Percentiles rank a stretch among this genome's conserved stretches.
phyloP scores from a whole-genome alignment of 2,329 filamentous ascomycete genomes.

The Cytospora chrysosperma region DNA sequence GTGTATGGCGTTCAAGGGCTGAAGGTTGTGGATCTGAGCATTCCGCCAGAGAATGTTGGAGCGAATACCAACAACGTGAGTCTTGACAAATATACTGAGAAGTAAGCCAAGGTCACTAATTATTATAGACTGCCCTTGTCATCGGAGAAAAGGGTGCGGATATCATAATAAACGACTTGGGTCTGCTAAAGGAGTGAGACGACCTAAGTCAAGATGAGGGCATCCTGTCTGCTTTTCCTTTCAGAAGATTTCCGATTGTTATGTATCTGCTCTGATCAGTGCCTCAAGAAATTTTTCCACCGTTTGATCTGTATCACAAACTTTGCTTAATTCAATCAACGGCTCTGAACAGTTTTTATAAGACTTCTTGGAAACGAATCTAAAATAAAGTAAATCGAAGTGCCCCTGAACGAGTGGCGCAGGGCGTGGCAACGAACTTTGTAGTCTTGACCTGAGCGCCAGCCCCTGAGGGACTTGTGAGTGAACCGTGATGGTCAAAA shows the following conservation, averaged over 20 bases:
- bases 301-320: too few relatives aligned
- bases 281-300: too few relatives aligned
- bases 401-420: background rate
- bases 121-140: conserved; percentile 35
- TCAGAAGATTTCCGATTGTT: background rate
- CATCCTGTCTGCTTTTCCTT: too few relatives aligned
- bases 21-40: conserved; percentile 41
- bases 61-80: conserved; percentile 42
- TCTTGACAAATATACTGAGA: background rate
- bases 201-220: background rate
- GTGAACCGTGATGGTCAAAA: too few relatives aligned
- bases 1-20: conserved; percentile 44
- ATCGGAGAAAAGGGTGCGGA: conserved; percentile 44
- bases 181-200: conserved; percentile 12
- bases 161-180: conserved; percentile 29
- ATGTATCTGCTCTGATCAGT: too few relatives aligned
- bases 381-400: background rate
- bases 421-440: conserved; percentile 5
- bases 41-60: conserved; percentile 40
- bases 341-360: too few relatives aligned
- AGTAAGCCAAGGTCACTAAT: conserved; percentile 42
- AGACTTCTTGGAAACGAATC: too few relatives aligned
- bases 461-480: background rate
- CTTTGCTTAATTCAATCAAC: too few relatives aligned
- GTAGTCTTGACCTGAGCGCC: conserved; percentile 3